These are phyloP conservation scores for Fusarium secorum DNA, from an alignment of 2,329 filamentous ascomycete genomes.

Conservation along the genomic window DNA sequence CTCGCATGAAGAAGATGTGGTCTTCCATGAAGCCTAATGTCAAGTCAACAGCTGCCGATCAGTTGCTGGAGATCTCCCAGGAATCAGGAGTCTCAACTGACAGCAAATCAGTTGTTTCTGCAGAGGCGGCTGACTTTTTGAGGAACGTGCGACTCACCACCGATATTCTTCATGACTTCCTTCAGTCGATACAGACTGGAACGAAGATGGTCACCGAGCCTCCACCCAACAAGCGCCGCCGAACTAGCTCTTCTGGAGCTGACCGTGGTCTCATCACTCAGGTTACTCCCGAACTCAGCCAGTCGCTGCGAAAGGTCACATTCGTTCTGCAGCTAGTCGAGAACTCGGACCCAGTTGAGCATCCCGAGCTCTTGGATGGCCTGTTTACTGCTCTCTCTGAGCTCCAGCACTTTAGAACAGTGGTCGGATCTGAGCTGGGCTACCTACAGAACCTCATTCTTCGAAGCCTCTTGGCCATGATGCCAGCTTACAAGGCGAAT, in stretches of 20 bases:
- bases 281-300: slow-evolving; percentile 70
- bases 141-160: slow-evolving; percentile 77
- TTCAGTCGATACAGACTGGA: slow-evolving; percentile 77
- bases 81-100: slow-evolving; percentile 48
- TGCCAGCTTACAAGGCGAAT: slow-evolving; percentile 75
- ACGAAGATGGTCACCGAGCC: slow-evolving; percentile 75
- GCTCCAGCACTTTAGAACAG: slow-evolving; percentile 82
- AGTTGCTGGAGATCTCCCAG: slow-evolving; percentile 69
- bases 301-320: slow-evolving; percentile 77
- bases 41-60: slow-evolving; percentile 66
- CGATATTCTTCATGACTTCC: slow-evolving; percentile 73
- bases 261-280: slow-evolving; percentile 66
- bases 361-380: slow-evolving; percentile 77
- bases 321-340: slow-evolving; percentile 91
- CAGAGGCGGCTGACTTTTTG: slow-evolving; percentile 75
- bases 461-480: slow-evolving; percentile 81
- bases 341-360: slow-evolving; percentile 75
- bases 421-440: slow-evolving; percentile 84
- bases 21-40: slow-evolving; percentile 70
- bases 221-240: slow-evolving; percentile 79
- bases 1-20: slow-evolving; percentile 77
- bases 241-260: slow-evolving; percentile 77
- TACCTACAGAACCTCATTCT: slow-evolving; percentile 90
- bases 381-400: slow-evolving; percentile 88
- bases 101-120: slow-evolving; percentile 52